Base-by-base conservation (phyloP, 176 grass and related monocot species). In the Avena sativa region DNA sequence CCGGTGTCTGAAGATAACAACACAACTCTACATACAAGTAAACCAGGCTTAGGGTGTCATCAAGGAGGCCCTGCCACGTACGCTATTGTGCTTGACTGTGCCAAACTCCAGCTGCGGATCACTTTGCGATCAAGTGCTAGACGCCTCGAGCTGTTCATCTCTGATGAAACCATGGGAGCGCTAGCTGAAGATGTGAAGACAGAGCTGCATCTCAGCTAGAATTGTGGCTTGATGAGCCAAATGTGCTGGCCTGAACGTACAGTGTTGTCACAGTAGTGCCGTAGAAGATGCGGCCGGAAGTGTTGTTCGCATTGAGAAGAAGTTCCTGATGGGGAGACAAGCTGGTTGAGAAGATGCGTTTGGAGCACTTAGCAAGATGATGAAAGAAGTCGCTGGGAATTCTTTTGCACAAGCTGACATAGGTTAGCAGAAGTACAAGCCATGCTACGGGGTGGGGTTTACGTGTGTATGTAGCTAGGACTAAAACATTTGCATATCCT, bases 301-400 rank as follows among this genome's bases (percentile, higher is more conserved):
- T 66, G 79, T 81, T 81, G 79, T 81, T 81, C 3, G 11, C 48
- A 30, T 9, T 81, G 79, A 66, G 13, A 66, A 62, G 11, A 26
- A 40, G 49, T 13, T 74, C 46, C 74, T 55, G 49, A 55, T 34
- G 10, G 49, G n/a, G 0, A 74, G 43, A 74, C 2, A 49, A 25
- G 20, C 44, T 49, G 20, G 25, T 74, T 74, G n/a, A 0, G 28
- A 75, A 55, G 49, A 57, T 8, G 43, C 12, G 3, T 30, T 74
- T 43, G 40, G 40, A 43, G 52, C 59, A 56, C 15, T 52, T 20
- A 63, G 51, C 26, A 79, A 46, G 65, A 11, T 84, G 62, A 77
- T 84, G 62, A 77, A 47, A 68, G 15, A 78, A 40, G 4, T 60
- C 38, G 2, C 10, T 21, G 15, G 28, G 2, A 43, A 0, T 19